Evolutionary conservation across 169 alveolate genomes (phyloP), one percentile per base, ranked within the genome.

Genomic region (Eimeria brunetti): DNA sequence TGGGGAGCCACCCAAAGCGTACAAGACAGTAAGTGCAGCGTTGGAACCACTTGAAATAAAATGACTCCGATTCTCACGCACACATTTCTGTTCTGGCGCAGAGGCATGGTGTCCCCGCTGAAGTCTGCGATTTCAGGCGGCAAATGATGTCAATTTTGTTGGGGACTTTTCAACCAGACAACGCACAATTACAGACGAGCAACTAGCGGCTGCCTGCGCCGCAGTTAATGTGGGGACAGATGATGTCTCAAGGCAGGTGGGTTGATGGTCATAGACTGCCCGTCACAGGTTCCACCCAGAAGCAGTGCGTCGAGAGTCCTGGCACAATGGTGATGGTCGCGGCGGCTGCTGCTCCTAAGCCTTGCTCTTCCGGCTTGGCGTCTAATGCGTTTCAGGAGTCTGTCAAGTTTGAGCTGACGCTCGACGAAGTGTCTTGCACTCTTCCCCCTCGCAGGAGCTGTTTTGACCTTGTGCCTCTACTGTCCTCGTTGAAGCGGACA

Each of bases 171-270:
- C 78, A 58, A 60, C 16, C 24, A 30, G 60, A 84, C 78, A 36
- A 64, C 80, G 78, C 60, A 3, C 56, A 18, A 60, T 84, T 36
- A 84, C 80, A 41, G 38, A 36, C 9, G 80, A 58, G 49, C 75
- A 84, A 44, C 75, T 53, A 18, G 91, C 49, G 11, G 91, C 91
- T 84, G 91, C 91, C 22, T 27, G 60, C 8, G 78, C 53, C 7
- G 78, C 91, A 36, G 91, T 84, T 38, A 18, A 60, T 16, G 1
- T 56, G 46, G 91, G 60, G 46, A 24, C 53, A 4, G 60, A n/a
- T 20, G 44, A 36, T 12, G 91, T n/a, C 33, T 36, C 49, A 36
- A 24, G 49, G 41, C 75, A 60, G 51, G 80, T 84, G 78, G 38
- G 91, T 5, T 30, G 49, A 36, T 49, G 27, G 12, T n/a, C 8